Percentiles rank a stretch among this genome's conserved stretches.
phyloP scores from a whole-genome alignment of 75 land plant species.

The Ceratopteris richardii region DNA sequence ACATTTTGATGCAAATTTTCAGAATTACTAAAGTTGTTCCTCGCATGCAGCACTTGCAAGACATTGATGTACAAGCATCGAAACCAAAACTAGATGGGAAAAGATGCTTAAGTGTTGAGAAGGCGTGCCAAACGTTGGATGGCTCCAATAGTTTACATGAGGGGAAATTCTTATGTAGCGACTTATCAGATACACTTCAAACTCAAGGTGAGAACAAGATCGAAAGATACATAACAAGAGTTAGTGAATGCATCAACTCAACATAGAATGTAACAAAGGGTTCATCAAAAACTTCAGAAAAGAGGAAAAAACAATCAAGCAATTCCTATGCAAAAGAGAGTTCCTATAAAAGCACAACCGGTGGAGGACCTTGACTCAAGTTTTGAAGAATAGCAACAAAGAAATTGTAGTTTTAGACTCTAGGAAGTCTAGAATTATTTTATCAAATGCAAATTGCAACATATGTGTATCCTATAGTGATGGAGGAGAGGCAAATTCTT shows the following conservation, averaged over 20 bases:
- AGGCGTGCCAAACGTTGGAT: slow-evolving; percentile 4
- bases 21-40: slow-evolving; percentile 34
- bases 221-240: slow-evolving; percentile 12
- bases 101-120: slow-evolving; percentile 7
- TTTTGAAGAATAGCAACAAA: slow-evolving; percentile 29
- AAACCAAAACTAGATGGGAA: slow-evolving; percentile 8
- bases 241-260: slow-evolving; percentile 10
- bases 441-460: too few species aligned
- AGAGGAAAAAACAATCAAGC: slow-evolving; percentile 24
- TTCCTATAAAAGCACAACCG: slow-evolving; percentile 33
- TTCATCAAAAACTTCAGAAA: slow-evolving; percentile 16
- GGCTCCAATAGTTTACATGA: too few species aligned
- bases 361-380: slow-evolving; percentile 43
- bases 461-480: too few species aligned
- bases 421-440: too few species aligned
- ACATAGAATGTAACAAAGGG: slow-evolving; percentile 15
- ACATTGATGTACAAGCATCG: slow-evolving; percentile 29
- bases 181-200: not conserved
- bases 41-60: slow-evolving; percentile 68
- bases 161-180: too few species aligned
- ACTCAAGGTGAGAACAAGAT: slow-evolving; percentile 17
- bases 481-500: too few species aligned
- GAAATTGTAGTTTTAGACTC: not conserved
- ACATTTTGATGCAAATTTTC: slow-evolving; percentile 45
- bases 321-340: slow-evolving; percentile 32